Evolutionary conservation across 2,329 filamentous ascomycete species (phyloP), one percentile per base, ranked within the genome.

Genomic region (Sporothrix inflata): DNA sequence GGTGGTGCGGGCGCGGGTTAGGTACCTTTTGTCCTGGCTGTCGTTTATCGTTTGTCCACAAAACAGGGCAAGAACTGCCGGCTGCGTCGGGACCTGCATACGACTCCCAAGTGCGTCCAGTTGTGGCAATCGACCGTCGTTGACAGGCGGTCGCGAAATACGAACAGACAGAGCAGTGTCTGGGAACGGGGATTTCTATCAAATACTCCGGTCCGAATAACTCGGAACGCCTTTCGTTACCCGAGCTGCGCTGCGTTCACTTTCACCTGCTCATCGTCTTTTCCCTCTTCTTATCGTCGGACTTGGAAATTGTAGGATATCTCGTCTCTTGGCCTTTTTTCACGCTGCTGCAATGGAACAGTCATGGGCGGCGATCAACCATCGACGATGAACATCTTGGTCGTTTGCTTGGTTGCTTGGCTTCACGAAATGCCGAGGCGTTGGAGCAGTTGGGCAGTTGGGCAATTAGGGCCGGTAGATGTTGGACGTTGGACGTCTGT

Each of bases 351-450:
- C 9, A 61, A 40, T 42, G 57, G 30, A 61, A 40, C 34, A 21
- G 19, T 24, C 16, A 40, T 61, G 19, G 4, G 34, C n/a, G 34
- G 27, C n/a, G n/a, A n/a, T n/a, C n/a, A n/a, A n/a, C n/a, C n/a
- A n/a, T n/a, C n/a, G n/a, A n/a, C n/a, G 57, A 24, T 34, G 30
- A 34, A 6, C 47, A 9, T 49, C 47, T 49, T 16, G 51, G 21
- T 30, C 24, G 21, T 55, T 55, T 53, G 21, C 21, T 24, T 51
- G 47, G 47, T 42, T 14, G 42, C 11, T 12, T 45, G 45, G 38
- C 63, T 66, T 66, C 42, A 66, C 14, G 42, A 49, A 49, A 65
- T 65, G 60, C 60, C 38, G 60, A 65, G 38, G 60, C 60, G n/a
- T 14, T 63, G n/a, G 21, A 38, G 19, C 16, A 45, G 8, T 6